Base-by-base conservation (phyloP, 2,329 filamentous ascomycete genomes). In the Claviceps monticola region DNA sequence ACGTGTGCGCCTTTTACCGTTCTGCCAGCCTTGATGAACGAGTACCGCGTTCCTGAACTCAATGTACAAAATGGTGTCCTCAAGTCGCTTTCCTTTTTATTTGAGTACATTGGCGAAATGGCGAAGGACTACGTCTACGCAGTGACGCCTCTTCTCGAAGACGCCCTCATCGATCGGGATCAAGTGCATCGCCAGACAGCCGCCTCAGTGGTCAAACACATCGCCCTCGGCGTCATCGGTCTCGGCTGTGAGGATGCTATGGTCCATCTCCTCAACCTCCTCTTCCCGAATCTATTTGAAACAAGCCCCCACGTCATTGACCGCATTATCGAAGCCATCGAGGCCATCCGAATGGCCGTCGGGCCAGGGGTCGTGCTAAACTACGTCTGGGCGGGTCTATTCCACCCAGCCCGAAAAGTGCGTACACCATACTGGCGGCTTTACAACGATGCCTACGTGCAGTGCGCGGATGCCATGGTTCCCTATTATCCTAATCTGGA, bases 71-170 rank as follows among this genome's bases (percentile, higher is more conserved):
- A 98, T 60, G 93, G 93, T 71, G 93, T 98, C 37, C 82, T 98
- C 64, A 98, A 98, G 68, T 90, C 90, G 5, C 78, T 98, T 50
- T 94, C 88, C 6, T 98, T 98, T 77, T 76, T 98, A 55, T 98
- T 97, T 64, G 93, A 98, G 65, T 98, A 98, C 70, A 98, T 98
- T 66, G 93, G 93, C 56, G 93, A 98, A 69, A 97, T 98, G 93
- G 88, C 89, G 57, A 98, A 97, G 71, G 93, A 98, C 69, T 98
- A 98, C 66, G 93, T 98, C 64, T 98, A 98, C 64, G 93, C 94
- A 17, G 90, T 98, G 37, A 96, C 90, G 2, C 93, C 93, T 6
- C 75, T 98, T 9, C 82, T 98, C 2, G 93, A 98, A 65, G 93
- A 98, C 64, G 93, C 94, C 2, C 82, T 98, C 55, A 96, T 96